Evolutionary conservation across 768 basidiomycete genomes (phyloP).

Genomic region (Amanita polypyramis): DNA sequence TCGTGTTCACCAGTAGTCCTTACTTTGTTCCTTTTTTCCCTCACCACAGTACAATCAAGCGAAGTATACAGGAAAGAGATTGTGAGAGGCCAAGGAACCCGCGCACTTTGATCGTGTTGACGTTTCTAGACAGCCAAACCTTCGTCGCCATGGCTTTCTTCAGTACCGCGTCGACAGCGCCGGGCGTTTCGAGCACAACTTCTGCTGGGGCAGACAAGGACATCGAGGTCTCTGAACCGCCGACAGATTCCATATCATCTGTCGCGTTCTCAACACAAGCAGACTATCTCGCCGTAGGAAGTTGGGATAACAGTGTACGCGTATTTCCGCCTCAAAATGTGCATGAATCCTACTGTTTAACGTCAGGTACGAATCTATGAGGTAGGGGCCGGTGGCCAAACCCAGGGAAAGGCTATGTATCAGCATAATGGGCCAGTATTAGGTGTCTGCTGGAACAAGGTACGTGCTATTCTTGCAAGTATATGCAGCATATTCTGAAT

Average conservation of each 20-base stretch:
- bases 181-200: constrained; percentile 20
- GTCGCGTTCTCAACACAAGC: constrained; percentile 77
- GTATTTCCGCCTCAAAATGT: background rate
- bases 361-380: constrained; percentile 88
- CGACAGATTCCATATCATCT: constrained; percentile 79
- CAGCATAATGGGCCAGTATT: constrained; percentile 85
- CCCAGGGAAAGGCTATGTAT: constrained; percentile 86
- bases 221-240: constrained; percentile 72
- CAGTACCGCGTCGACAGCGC: constrained; percentile 18
- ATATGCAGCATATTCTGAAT: constrained; percentile 8
- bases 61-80: too few species aligned
- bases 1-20: too few species aligned
- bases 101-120: constrained; percentile 2
- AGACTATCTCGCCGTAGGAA: constrained; percentile 85
- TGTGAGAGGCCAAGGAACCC: background rate
- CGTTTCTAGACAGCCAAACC: background rate
- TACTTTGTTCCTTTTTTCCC: too few species aligned
- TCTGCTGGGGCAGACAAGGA: constrained; percentile 55
- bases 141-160: constrained; percentile 34
- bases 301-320: constrained; percentile 88
- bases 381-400: constrained; percentile 68
- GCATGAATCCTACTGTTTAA: constrained; percentile 7
- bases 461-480: constrained; percentile 21
- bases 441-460: constrained; percentile 86
- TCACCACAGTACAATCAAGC: too few species aligned